Evolutionary conservation across 2,329 filamentous ascomycete species (phyloP).

Genomic region (Clarireedia hainanense): DNA sequence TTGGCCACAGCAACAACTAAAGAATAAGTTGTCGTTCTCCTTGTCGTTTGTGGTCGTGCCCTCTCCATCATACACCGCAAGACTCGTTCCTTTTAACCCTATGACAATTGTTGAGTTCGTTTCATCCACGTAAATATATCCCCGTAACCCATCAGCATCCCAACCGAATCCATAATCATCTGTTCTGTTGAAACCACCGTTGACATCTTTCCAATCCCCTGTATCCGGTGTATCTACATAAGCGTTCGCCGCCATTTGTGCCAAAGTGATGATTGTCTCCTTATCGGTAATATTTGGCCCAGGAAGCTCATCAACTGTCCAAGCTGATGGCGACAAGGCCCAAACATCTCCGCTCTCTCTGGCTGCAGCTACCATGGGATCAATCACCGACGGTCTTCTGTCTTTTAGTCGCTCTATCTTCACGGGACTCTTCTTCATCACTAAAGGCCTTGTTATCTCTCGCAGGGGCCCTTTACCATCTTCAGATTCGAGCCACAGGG

Average conservation of each 20-base stretch:
- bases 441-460: constrained; percentile 44
- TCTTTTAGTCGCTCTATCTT: constrained; percentile 78
- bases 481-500: constrained; percentile 55
- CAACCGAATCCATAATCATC: constrained; percentile 85
- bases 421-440: constrained; percentile 54
- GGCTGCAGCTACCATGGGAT: constrained; percentile 68
- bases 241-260: constrained; percentile 81
- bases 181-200: constrained; percentile 73
- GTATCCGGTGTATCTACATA: constrained; percentile 69
- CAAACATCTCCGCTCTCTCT: constrained; percentile 60
- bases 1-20: constrained; percentile 95
- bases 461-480: constrained; percentile 41
- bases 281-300: constrained; percentile 82
- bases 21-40: constrained; percentile 94
- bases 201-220: constrained; percentile 77
- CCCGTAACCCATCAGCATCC: constrained; percentile 80
- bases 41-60: constrained; percentile 97
- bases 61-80: constrained; percentile 91
- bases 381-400: constrained; percentile 66
- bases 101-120: constrained; percentile 83
- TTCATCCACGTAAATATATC: constrained; percentile 86
- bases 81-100: constrained; percentile 83
- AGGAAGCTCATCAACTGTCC: constrained; percentile 68
- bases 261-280: constrained; percentile 73
- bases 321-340: constrained; percentile 63